Conservation (phyloP, 305 asterid species). For the Andrographis paniculata region DNA sequence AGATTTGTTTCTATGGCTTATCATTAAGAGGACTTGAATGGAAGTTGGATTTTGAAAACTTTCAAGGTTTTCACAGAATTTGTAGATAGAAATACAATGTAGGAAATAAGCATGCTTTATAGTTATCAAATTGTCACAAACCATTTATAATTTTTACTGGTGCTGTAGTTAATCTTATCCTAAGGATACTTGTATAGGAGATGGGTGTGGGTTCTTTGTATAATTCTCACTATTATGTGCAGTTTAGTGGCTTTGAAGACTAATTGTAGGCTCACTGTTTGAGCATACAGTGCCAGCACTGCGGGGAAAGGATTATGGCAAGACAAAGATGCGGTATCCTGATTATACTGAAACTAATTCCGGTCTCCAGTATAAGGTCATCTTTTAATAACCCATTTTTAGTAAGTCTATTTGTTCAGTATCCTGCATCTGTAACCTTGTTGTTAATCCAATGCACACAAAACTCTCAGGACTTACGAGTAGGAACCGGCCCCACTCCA, state of each 20-base stretch:
- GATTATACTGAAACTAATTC: constrained; percentile 79
- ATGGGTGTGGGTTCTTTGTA: constrained; percentile 23
- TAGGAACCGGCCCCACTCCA: constrained; percentile 79
- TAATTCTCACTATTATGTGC: constrained; percentile 34
- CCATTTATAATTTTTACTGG: constrained; percentile 1
- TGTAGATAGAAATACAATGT: neutral
- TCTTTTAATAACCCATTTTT: constrained; percentile 18
- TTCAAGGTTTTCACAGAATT: constrained; percentile 5
- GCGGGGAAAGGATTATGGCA: constrained; percentile 96
- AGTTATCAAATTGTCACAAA: constrained; percentile 4
- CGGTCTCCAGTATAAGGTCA: constrained; percentile 97
- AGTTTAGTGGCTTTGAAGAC: constrained; percentile 55
- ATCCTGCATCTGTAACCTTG: constrained; percentile 22
- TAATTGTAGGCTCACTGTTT: constrained; percentile 60
- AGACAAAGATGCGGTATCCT: constrained; percentile 87
- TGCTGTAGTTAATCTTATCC: neutral
- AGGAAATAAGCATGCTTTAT: constrained; percentile 2
- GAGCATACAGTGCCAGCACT: constrained; percentile 92
- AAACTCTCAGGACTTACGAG: constrained; percentile 70
- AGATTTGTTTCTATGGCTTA: too few relatives aligned
- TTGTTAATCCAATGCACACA: constrained; percentile 11
- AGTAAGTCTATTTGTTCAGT: constrained; percentile 16
- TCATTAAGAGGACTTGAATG: too few relatives aligned
- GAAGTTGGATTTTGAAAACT: too few relatives aligned
- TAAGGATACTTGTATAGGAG: neutral